A percentile compares a stretch with the other conserved stretches of the same genome.
phyloP scores from a whole-genome alignment of 805 yeast genomes.

The Metschnikowia chrysomelidarum region DNA sequence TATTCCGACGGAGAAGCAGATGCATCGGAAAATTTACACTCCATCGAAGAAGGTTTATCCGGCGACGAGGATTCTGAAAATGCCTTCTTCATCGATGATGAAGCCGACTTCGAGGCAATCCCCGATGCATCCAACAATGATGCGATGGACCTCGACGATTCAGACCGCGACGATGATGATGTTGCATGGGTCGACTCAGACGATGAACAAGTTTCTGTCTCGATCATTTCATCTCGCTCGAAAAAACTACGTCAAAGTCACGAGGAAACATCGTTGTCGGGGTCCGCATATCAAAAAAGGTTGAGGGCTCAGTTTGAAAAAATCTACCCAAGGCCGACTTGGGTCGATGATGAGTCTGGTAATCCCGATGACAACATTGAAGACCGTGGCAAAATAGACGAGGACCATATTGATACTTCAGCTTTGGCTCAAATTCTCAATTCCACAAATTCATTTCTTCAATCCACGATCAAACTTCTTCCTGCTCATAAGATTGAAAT shows the following conservation, averaged over 20 bases:
- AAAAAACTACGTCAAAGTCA: conserved; percentile 69
- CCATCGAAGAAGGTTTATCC: conserved; percentile 27
- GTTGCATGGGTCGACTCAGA: conserved; percentile 84
- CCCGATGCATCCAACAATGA: conserved; percentile 42
- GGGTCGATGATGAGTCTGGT: conserved; percentile 55
- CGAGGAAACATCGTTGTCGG: conserved; percentile 52
- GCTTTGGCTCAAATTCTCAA: conserved; percentile 33
- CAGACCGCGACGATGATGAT: conserved; percentile 30
- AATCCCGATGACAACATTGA: conserved; percentile 32
- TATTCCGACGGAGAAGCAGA: conserved; percentile 38
- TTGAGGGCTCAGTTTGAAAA: conserved; percentile 68
- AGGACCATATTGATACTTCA: conserved; percentile 25
- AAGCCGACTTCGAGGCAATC: conserved; percentile 31
- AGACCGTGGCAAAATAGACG: conserved; percentile 25
- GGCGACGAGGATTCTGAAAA: conserved; percentile 37
- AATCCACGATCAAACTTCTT: conserved; percentile 51
- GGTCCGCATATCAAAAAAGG: conserved; percentile 59
- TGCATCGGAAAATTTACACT: not conserved
- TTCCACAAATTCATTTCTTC: conserved; percentile 36
- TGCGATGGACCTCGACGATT: conserved; percentile 30
- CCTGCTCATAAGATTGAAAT: conserved; percentile 73
- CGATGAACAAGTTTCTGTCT: conserved; percentile 69
- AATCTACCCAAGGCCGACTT: conserved; percentile 80
- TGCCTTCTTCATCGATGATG: conserved; percentile 45
- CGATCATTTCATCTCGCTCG: conserved; percentile 59